A percentile compares a stretch with the other conserved stretches of the same genome.
phyloP scores from a whole-genome alignment of 129 eudicot genomes.

The Escallonia rubra region DNA sequence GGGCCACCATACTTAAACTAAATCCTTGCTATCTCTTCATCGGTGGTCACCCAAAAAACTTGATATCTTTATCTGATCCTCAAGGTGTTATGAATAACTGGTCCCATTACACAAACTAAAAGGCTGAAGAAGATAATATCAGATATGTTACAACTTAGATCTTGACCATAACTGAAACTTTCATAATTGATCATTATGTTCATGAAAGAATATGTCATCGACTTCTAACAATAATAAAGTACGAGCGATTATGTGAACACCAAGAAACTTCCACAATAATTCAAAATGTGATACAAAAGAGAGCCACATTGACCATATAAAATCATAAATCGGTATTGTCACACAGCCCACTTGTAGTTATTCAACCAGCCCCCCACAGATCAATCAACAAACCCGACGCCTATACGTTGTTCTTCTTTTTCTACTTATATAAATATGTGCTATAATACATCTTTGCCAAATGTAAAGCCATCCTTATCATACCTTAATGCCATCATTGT shows the following conservation, averaged over 20 bases:
- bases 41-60: background rate
- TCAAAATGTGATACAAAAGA: conserved; percentile 10
- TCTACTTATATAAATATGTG: conserved; percentile 21
- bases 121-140: background rate
- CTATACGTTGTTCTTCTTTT: conserved; percentile 4
- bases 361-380: background rate
- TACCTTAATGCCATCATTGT: conserved; percentile 39
- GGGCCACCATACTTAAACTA: conserved; percentile 6
- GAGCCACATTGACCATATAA: conserved; percentile 3
- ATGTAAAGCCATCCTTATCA: conserved; percentile 15
- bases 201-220: conserved; percentile 5
- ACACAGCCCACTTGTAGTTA: background rate
- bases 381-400: conserved; percentile 6
- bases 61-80: background rate
- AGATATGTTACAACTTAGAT: background rate
- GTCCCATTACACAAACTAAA: background rate
- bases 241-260: conserved; percentile 16
- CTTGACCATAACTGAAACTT: no score
- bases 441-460: conserved; percentile 4
- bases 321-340: background rate
- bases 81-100: background rate
- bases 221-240: conserved; percentile 16
- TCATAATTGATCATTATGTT: no score
- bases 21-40: no score
- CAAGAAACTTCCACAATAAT: conserved; percentile 10